Evolutionary conservation across 2,329 filamentous ascomycete genomes (phyloP).

Genomic region (Fusarium chaquense): DNA sequence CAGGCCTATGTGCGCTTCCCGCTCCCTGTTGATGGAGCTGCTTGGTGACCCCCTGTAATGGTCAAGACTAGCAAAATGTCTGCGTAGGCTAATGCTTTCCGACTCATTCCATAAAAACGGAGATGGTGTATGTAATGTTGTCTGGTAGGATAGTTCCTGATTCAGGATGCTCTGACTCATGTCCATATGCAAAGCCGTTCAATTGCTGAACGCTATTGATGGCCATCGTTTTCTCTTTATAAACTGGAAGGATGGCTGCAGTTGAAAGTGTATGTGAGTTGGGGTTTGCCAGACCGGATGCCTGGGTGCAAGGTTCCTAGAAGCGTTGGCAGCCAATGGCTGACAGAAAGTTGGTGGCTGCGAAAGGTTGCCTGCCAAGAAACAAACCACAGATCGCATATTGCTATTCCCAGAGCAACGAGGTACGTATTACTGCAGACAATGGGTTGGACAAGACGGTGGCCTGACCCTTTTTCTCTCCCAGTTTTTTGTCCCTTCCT

Average conservation of each 20-base stretch:
- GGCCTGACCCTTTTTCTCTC: not conserved
- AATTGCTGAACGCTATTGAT: not conserved
- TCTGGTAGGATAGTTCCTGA: not conserved
- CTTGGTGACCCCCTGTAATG: constrained; percentile 22
- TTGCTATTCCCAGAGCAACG: not conserved
- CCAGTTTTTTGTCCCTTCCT: no score
- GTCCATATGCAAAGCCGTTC: constrained; percentile 2
- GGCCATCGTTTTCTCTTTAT: not conserved
- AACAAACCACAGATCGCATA: not conserved
- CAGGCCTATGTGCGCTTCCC: constrained; percentile 46
- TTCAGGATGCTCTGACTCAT: not conserved
- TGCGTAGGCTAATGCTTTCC: constrained; percentile 14
- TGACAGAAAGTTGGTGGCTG: not conserved
- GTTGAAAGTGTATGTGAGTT: not conserved
- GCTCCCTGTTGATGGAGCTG: constrained; percentile 45
- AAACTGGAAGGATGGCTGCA: not conserved
- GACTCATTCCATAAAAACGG: constrained; percentile 14
- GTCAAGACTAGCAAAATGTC: constrained; percentile 15
- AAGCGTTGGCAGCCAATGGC: constrained; percentile 1
- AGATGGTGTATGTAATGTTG: constrained; percentile 25
- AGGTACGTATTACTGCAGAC: not conserved
- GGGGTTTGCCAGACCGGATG: constrained; percentile 1
- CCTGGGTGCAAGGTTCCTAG: not conserved
- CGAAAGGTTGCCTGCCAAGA: constrained; percentile 6
- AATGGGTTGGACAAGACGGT: not conserved